Conservation (phyloP, 768 basidiomycete genomes). For the Suillus discolor region DNA sequence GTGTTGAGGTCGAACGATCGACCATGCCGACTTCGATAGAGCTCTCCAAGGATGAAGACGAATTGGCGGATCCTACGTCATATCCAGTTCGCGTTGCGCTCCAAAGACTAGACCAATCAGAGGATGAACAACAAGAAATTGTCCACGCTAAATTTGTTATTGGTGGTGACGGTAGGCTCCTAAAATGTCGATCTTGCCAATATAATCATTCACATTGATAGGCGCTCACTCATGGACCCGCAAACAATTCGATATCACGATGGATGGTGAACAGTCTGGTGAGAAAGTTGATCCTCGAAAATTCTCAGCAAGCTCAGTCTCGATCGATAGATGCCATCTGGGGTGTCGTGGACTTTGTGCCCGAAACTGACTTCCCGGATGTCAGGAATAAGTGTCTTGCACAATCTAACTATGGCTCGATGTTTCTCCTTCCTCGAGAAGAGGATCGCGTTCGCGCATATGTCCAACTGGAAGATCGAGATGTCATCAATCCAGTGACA, state of each 20-base stretch:
- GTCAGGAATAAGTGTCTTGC: too few relatives aligned
- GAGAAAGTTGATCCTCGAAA: too few relatives aligned
- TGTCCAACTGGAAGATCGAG: conserved; percentile 47
- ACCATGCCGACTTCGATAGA: conserved; percentile 31
- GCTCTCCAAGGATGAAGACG: conserved; percentile 26
- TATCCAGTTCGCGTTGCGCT: conserved; percentile 27
- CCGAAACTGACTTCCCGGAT: too few relatives aligned
- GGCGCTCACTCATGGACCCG: conserved; percentile 87
- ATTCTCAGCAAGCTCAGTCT: too few relatives aligned
- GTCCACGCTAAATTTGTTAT: conserved; percentile 75
- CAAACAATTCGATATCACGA: conserved; percentile 59
- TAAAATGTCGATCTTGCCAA: not conserved
- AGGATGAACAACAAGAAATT: conserved; percentile 48
- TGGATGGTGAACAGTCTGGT: conserved; percentile 70
- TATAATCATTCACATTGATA: conserved; percentile 26
- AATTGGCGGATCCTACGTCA: conserved; percentile 24
- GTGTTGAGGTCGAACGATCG: conserved; percentile 36
- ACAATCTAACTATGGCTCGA: conserved; percentile 46
- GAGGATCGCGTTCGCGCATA: conserved; percentile 50
- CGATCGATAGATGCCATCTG: too few relatives aligned
- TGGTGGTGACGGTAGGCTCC: conserved; percentile 65
- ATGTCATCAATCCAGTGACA: conserved; percentile 37
- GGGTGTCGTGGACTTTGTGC: too few relatives aligned
- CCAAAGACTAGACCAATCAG: conserved; percentile 23
- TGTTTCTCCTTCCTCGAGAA: conserved; percentile 55